These are phyloP conservation scores for Heteromeles arbutifolia DNA, from an alignment of 306 rosid genomes.

Conservation along the genomic window DNA sequence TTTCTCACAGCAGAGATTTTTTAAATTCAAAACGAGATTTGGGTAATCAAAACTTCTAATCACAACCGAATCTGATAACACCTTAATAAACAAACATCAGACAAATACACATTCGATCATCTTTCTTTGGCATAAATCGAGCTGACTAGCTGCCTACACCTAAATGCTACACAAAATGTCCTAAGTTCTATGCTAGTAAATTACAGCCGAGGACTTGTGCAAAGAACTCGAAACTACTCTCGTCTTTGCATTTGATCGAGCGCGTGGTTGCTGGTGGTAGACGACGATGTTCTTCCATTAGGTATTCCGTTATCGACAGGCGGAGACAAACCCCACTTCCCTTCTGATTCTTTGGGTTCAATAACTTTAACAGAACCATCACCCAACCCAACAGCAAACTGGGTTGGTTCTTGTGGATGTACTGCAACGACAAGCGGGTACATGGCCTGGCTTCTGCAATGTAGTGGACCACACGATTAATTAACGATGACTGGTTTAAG, in stretches of 20 bases:
- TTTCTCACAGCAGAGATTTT: too few relatives aligned
- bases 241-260: conserved; percentile 60
- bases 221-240: conserved; percentile 25
- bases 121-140: conserved; percentile 4
- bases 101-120: not conserved
- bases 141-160: conserved; percentile 25
- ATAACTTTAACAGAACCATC: conserved; percentile 82
- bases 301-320: conserved; percentile 54
- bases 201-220: conserved; percentile 26
- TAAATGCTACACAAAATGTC: conserved; percentile 40
- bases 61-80: not conserved
- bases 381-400: conserved; percentile 65
- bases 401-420: conserved; percentile 69
- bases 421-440: conserved; percentile 67
- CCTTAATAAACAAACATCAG: not conserved
- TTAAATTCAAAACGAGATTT: too few relatives aligned
- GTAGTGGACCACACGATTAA: not conserved
- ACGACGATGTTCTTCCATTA: conserved; percentile 53
- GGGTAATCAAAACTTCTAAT: too few relatives aligned
- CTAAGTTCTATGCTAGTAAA: conserved; percentile 24
- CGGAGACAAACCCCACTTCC: conserved; percentile 64
- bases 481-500: not conserved
- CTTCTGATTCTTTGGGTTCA: conserved; percentile 66
- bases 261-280: conserved; percentile 63
- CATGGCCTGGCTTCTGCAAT: conserved; percentile 54